phyloP scores from a whole-genome alignment of 1,284 basidiomycete genomes.

The Ganoderma sinense region DNA sequence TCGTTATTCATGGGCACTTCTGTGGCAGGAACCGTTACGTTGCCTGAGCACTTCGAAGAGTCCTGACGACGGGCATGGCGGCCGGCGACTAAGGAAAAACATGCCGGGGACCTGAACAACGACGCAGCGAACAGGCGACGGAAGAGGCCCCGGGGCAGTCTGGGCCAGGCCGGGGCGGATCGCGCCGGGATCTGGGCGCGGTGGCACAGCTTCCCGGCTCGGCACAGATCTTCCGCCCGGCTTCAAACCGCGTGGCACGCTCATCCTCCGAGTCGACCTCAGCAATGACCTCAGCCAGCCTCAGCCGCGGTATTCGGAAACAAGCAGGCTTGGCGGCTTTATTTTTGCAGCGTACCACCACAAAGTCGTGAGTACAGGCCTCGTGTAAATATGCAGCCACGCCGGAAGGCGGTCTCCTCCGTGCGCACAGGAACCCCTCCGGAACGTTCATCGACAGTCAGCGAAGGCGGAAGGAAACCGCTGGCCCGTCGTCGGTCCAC shows the following conservation, averaged over 20 bases:
- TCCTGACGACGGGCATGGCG: background rate
- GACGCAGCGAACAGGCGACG: background rate
- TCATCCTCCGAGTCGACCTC: background rate
- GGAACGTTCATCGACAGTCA: background rate
- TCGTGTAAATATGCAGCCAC: background rate
- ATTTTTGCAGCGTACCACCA: background rate
- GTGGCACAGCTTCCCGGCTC: conserved; percentile 9
- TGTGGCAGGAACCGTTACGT: background rate
- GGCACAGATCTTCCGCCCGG: background rate
- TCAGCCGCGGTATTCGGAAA: background rate
- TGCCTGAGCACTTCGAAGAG: background rate
- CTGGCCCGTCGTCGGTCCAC: background rate
- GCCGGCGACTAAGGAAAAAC: background rate
- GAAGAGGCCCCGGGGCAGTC: background rate
- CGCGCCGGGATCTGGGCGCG: conserved; percentile 15
- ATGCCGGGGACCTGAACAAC: background rate
- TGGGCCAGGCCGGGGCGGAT: conserved; percentile 11
- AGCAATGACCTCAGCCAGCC: background rate
- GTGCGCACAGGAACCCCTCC: background rate
- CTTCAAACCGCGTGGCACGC: background rate
- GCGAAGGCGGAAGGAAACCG: background rate
- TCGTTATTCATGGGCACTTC: conserved; percentile 1
- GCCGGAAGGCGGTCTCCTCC: background rate
- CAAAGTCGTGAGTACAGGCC: background rate
- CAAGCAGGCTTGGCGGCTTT: background rate